phyloP scores from a whole-genome alignment of 2,329 filamentous ascomycete species.

The Sporothrix inflata region DNA sequence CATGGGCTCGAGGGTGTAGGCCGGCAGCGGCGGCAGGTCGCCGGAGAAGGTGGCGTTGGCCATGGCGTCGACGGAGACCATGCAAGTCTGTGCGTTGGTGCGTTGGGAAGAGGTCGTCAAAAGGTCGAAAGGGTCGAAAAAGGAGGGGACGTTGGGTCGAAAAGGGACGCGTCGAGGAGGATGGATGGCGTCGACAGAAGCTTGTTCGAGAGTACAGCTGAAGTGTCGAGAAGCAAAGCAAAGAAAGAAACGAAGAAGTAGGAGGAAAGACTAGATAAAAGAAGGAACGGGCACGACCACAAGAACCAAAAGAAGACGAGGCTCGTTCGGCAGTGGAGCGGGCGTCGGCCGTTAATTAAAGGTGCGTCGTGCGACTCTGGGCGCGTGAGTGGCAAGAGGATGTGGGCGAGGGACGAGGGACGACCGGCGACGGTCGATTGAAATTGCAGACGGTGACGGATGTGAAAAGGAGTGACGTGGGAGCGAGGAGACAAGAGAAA shows the following conservation, averaged over 20 bases:
- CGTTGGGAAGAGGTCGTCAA: background rate
- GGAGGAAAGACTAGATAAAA: background rate
- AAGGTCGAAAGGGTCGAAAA: background rate
- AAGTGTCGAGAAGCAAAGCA: background rate
- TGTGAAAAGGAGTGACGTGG: constrained; percentile 21
- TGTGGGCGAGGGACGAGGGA: background rate
- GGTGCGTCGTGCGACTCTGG: constrained; percentile 31
- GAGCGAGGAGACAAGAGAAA: background rate
- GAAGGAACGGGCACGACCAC: constrained; percentile 6
- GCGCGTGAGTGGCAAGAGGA: background rate
- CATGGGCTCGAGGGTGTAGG: constrained; percentile 73
- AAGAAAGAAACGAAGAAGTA: background rate
- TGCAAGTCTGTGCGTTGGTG: constrained; percentile 34
- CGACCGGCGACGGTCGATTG: constrained; percentile 1
- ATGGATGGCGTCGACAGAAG: background rate
- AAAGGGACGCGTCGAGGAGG: background rate
- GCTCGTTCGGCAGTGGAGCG: constrained; percentile 32
- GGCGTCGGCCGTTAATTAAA: constrained; percentile 32
- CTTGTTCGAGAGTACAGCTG: background rate
- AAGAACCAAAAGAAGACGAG: constrained; percentile 21
- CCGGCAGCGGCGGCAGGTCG: constrained; percentile 81
- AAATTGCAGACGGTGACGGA: constrained; percentile 19
- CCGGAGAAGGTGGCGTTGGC: constrained; percentile 58
- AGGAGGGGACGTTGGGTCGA: background rate
- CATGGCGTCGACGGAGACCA: constrained; percentile 49